Evolutionary conservation across 2,329 filamentous ascomycete genomes (phyloP).

Genomic region (Aspergillus brasiliensis): DNA sequence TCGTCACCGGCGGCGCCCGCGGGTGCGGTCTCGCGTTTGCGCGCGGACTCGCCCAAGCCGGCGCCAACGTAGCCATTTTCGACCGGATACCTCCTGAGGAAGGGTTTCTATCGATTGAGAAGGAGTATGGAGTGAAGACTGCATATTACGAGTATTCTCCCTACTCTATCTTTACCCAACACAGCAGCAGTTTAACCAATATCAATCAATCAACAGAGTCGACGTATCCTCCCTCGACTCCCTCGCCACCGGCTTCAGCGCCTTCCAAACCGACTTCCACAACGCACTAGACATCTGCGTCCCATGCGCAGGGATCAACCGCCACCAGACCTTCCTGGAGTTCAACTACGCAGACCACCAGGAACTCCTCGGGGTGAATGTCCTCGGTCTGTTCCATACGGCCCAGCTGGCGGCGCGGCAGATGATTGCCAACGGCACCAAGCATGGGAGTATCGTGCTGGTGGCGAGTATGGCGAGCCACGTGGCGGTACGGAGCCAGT

Average conservation of each 20-base stretch:
- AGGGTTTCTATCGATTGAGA: slow-evolving; percentile 45
- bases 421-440: slow-evolving; percentile 56
- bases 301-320: slow-evolving; percentile 50
- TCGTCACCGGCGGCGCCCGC: slow-evolving; percentile 52
- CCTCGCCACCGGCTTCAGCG: slow-evolving; percentile 34
- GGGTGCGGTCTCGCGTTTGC: slow-evolving; percentile 52
- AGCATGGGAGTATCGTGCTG: slow-evolving; percentile 55
- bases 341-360: slow-evolving; percentile 47
- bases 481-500: slow-evolving; percentile 54
- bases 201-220: slow-evolving; percentile 34
- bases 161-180: not conserved
- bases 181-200: not conserved
- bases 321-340: slow-evolving; percentile 49
- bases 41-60: slow-evolving; percentile 49
- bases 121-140: slow-evolving; percentile 46
- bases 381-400: slow-evolving; percentile 49
- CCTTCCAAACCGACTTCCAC: slow-evolving; percentile 39
- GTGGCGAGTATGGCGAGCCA: slow-evolving; percentile 57
- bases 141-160: slow-evolving; percentile 40
- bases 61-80: slow-evolving; percentile 51
- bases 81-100: slow-evolving; percentile 47
- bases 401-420: slow-evolving; percentile 53
- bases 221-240: slow-evolving; percentile 43
- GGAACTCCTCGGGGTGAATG: slow-evolving; percentile 48
- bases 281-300: slow-evolving; percentile 49